phyloP scores from a whole-genome alignment of 257 asterid species.

The Verbena officinalis region DNA sequence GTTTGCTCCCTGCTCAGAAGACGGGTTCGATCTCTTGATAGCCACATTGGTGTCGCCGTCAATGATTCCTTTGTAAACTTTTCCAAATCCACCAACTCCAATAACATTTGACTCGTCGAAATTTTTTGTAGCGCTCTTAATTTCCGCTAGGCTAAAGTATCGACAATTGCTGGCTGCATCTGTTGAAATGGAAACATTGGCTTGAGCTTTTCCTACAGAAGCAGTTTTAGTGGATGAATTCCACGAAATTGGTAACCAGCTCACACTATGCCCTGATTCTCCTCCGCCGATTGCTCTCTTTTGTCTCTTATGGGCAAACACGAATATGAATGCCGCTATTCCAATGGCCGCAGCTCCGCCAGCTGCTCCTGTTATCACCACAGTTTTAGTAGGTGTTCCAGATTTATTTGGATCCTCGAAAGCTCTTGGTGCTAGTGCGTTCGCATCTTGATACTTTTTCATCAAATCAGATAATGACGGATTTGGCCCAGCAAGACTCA shows the following conservation, averaged over 20 bases:
- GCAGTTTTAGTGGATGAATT: constrained; percentile 58
- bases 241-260: constrained; percentile 88
- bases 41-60: constrained; percentile 71
- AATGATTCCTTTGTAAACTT: constrained; percentile 78
- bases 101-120: constrained; percentile 85
- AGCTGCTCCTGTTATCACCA: constrained; percentile 65
- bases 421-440: constrained; percentile 29
- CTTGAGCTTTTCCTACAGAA: constrained; percentile 43
- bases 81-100: constrained; percentile 95
- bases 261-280: constrained; percentile 27
- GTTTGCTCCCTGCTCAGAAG: constrained; percentile 82
- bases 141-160: constrained; percentile 75
- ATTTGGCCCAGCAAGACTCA: constrained; percentile 78
- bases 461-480: constrained; percentile 79
- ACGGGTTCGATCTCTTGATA: constrained; percentile 83
- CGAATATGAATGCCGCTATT: constrained; percentile 56
- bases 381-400: constrained; percentile 21
- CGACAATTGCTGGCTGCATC: constrained; percentile 87
- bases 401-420: constrained; percentile 28
- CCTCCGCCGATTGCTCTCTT: constrained; percentile 38
- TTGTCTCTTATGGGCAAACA: constrained; percentile 51
- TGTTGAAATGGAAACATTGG: constrained; percentile 56
- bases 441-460: constrained; percentile 51
- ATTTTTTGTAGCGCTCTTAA: constrained; percentile 70
- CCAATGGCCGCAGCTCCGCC: constrained; percentile 86